Base-by-base conservation (phyloP, 2,329 filamentous ascomycete species). In the Xylaria sp. region DNA sequence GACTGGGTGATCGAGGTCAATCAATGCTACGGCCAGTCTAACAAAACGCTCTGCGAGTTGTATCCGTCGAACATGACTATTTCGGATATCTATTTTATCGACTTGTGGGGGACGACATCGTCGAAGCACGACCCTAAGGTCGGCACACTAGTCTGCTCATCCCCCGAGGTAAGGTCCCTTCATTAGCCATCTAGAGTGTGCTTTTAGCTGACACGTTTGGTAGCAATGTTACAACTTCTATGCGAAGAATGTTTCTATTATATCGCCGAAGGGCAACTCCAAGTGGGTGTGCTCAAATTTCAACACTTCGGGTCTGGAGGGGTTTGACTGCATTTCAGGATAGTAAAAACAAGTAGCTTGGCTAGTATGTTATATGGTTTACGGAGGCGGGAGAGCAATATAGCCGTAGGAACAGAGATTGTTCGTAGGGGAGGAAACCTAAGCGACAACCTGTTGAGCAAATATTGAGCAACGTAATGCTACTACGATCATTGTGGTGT, bases 1-100 rank as follows among this genome's bases (percentile, higher is more conserved):
- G 87, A 90, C 70, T 87, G 86, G 68, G 85, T 85, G 2, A 85
- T 89, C 65, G 84, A 87, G 62, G 78, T 88, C 48, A 85, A 85
- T n/a, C 86, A 89, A 71, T 89, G 86, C 77, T 87, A 88, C 62
- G 85, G 85, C 2, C 72, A 74, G 60, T 70, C 66, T 10, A 74
- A 74, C 59, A n/a, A 68, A 55, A 63, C 77, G 67, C 61, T 73
- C 64, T 62, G 80, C 73, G 54, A 80, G 68, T 15, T 83, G 46
- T 73, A 68, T 31, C 72, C 72, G 44, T 72, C 71, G 1, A 70
- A 72, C 17, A 66, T 87, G 60, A 86, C 81, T 1, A 87, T 88
- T 63, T 80, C 78, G 17, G 80, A 87, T 62, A 75, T 88, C 47
- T 75, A 78, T 4, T 83, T 88, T 69, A 82, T 78, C 62, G 83